These are phyloP conservation scores for Nemania abortiva DNA, from an alignment of 2,329 filamentous ascomycete species.

Conservation along the genomic window DNA sequence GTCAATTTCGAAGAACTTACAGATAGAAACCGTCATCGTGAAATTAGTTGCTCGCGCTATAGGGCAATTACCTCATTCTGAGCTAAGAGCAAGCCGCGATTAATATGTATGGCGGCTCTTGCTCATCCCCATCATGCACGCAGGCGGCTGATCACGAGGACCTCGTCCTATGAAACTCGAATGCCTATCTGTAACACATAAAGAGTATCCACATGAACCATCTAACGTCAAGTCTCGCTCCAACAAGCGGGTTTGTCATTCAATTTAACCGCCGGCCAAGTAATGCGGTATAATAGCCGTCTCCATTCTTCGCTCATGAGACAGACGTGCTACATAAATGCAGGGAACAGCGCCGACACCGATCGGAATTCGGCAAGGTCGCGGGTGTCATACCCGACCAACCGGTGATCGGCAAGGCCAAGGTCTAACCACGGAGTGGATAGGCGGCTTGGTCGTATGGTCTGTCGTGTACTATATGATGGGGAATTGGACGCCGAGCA, in stretches of 20 bases:
- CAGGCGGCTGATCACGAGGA: background rate
- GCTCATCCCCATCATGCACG: background rate
- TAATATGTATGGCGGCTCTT: background rate
- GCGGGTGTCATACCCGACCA: conserved; percentile 26
- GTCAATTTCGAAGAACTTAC: background rate
- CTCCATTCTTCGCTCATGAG: background rate
- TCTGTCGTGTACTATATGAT: background rate
- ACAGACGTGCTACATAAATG: background rate
- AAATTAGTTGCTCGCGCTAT: background rate
- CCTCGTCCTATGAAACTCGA: background rate
- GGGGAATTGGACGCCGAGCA: background rate
- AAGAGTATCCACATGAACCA: conserved; percentile 3
- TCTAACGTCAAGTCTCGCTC: background rate
- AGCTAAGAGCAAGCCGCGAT: background rate
- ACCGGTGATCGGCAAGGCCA: conserved; percentile 35
- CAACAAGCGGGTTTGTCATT: background rate
- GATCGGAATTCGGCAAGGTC: conserved; percentile 31
- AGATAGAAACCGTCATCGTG: background rate
- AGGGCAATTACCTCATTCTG: background rate
- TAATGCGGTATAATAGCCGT: background rate
- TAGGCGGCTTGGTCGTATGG: conserved; percentile 1
- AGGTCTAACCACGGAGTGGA: conserved; percentile 20
- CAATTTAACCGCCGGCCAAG: conserved; percentile 33
- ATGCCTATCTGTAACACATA: conserved; percentile 10
- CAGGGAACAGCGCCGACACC: background rate